Base-by-base conservation (phyloP, 345 rosid genomes). In the Populus euphratica region DNA sequence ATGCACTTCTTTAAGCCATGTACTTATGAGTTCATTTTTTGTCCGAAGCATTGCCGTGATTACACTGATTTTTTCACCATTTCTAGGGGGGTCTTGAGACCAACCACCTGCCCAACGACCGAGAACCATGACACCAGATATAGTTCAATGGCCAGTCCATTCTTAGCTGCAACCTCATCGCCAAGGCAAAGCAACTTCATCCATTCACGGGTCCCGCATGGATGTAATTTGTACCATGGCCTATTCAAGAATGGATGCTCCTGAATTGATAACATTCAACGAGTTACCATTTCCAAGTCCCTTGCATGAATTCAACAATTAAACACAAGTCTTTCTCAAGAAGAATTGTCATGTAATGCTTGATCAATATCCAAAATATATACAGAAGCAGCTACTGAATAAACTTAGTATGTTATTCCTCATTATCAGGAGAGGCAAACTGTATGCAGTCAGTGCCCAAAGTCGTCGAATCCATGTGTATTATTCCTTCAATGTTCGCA, bases 171-270 rank as follows among this genome's bases (percentile, higher is more conserved):
- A 29, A 78, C 74, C 69, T 73, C 70, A 35, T 85, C 82, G 1
- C 85, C 86, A n/a, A 70, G 84, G 69, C 89, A 87, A 72, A 94
- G 97, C 79, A 93, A 76, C 77, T 87, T 92, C 83, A 92, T 87
- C 92, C 96, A 92, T 77, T 95, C 97, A 36, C 87, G 79, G 25
- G 98, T 93, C 12, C 96, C 98, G 33, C 98, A 95, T 0, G 99
- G 99, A 85, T 95, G 99, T 79, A 95, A 82, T 86, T 93, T 93
- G 86, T 85, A 89, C 99, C 99, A 95, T 41, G 97, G 96, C 68
- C 93, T 84, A 77, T 88, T 85, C 81, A 95, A 78, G 87, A 83
- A 91, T 23, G 99, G 97, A 88, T 95, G 99, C 76, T 95, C 98
- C 97, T 94, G 83, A 68, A 77, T 14, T 13, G 2, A 14, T 47